phyloP scores from a whole-genome alignment of 805 yeast genomes.

The Kregervanrija delftensis region DNA sequence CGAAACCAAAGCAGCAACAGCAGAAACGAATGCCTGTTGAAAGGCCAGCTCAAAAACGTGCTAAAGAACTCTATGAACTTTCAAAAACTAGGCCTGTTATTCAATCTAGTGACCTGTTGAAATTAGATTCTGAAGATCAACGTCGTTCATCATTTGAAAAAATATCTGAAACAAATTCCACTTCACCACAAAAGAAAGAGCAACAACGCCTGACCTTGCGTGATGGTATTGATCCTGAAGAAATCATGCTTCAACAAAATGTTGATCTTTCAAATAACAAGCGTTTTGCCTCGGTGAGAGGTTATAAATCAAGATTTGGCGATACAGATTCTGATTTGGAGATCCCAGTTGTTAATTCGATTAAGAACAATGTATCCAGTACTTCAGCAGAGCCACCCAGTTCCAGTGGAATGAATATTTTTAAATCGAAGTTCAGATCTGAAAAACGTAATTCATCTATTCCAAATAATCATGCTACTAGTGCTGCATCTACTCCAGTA shows the following conservation, averaged over 20 bases:
- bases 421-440: too few relatives aligned
- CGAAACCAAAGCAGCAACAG: constrained; percentile 11
- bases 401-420: too few relatives aligned
- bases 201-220: constrained; percentile 26
- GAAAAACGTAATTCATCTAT: too few relatives aligned
- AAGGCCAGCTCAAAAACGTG: constrained; percentile 28
- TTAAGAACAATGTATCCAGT: too few relatives aligned
- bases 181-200: constrained; percentile 20
- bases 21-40: constrained; percentile 7
- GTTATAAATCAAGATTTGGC: constrained; percentile 47
- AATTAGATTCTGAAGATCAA: constrained; percentile 5
- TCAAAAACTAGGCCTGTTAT: constrained; percentile 29
- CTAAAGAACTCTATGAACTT: constrained; percentile 48
- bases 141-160: constrained; percentile 55
- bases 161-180: constrained; percentile 10
- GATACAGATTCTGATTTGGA: constrained; percentile 61
- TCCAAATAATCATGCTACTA: too few relatives aligned
- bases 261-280: constrained; percentile 16
- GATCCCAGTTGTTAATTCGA: constrained; percentile 10
- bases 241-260: constrained; percentile 24
- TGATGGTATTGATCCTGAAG: constrained; percentile 12
- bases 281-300: background rate
- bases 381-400: too few relatives aligned
- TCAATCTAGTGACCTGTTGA: constrained; percentile 6
- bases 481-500: too few relatives aligned